Evolutionary conservation across 2,329 filamentous ascomycete genomes (phyloP), one percentile per base, ranked within the genome.

Genomic region (Epichloe gansuensis): DNA sequence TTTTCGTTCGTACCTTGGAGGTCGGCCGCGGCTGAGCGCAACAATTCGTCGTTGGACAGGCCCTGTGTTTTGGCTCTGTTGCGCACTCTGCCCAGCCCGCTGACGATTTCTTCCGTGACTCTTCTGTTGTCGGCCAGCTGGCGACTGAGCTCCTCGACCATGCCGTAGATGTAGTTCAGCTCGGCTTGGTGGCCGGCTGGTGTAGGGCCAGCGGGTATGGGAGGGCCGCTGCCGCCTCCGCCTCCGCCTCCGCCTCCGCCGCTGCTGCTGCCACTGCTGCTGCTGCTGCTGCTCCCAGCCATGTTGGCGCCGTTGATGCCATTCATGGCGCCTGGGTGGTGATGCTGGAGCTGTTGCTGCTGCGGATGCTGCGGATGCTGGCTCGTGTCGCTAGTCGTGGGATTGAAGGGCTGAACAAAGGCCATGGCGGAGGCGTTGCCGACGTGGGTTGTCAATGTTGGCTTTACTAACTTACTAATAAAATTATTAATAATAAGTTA

Each of bases 141-240:
- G 37, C 77, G 75, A 60, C 80, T 82, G 47, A 85, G 71, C 62
- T 83, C 80, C 61, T 85, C 82, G 11, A 85, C 81, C 77, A 85
- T 81, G 58, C 74, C 72, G 62, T 84, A 83, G 61, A 85, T 82
- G 66, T 82, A 81, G 62, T 82, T 83, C 55, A 85, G 75, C 65
- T 85, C 82, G 50, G 81, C 77, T 65, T 85, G 81, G 63, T 85
- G 81, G 47, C 81, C 81, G 17, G 81, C 82, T n/a, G 81, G 81
- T 15, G 78, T 82, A 13, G 81, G 80, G 45, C 75, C 72, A 47
- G 74, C 72, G 54, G 54, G 49, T 53, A 75, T 73, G 25, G 47
- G 28, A 44, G 41, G 38, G 13, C 28, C 53, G 31, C 46, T 42
- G 41, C 46, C 43, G 31, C 51, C n/a, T n/a, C n/a, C n/a, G n/a